Evolutionary conservation across 345 rosid genomes (phyloP).

Genomic region (Schrenkiella parvula): DNA sequence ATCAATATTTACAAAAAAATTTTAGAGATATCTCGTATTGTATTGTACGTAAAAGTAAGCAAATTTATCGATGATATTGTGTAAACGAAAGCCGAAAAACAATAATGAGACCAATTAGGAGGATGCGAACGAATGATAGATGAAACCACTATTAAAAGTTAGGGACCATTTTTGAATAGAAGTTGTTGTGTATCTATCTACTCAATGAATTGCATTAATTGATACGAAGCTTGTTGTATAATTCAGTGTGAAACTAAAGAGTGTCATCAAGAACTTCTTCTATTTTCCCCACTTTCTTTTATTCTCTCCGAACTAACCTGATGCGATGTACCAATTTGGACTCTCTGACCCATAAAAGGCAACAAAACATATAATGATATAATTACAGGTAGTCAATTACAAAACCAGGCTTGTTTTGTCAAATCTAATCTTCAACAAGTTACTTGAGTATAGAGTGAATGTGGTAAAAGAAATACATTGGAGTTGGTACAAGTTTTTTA

Average conservation of each 20-base stretch:
- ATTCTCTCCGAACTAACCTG: neutral
- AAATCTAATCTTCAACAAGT: neutral
- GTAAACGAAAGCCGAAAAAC: neutral
- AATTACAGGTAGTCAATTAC: neutral
- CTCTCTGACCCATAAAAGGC: neutral
- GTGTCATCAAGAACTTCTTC: constrained; percentile 19
- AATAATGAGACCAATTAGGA: constrained; percentile 3
- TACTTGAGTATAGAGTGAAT: constrained; percentile 4
- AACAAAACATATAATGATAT: neutral
- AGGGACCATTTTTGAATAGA: constrained; percentile 27
- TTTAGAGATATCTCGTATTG: neutral
- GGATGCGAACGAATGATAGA: constrained; percentile 16
- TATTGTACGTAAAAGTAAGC: neutral
- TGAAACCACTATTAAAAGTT: constrained; percentile 22
- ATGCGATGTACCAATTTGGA: neutral
- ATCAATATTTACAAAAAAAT: neutral
- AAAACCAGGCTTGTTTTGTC: neutral
- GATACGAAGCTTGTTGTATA: neutral
- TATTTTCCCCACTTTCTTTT: constrained; percentile 13
- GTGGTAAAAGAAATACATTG: neutral
- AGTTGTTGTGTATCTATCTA: constrained; percentile 26
- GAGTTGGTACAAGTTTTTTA: neutral
- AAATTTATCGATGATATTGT: neutral
- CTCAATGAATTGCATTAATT: constrained; percentile 24
- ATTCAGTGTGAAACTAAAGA: constrained; percentile 21